A percentile compares a stretch with the other conserved stretches of the same genome.
These are phyloP conservation scores for Coemansia sp. DNA, from an alignment of 192 early-diverging fungal species.

Conservation along the genomic window DNA sequence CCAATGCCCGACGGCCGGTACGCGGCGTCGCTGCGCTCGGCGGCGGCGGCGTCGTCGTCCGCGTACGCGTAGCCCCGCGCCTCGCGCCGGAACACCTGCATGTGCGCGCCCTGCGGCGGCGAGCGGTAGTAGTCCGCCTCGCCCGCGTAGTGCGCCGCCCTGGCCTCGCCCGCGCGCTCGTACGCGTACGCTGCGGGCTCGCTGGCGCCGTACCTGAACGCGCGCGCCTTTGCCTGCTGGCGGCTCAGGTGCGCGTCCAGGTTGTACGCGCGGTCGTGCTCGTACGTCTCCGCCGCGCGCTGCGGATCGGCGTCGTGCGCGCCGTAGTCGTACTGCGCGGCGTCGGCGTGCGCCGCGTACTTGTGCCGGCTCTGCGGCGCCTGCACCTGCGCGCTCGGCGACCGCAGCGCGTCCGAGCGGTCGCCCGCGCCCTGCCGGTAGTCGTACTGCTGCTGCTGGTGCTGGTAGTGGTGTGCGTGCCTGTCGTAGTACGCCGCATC, in stretches of 20 bases:
- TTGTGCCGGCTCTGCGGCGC: constrained; percentile 21
- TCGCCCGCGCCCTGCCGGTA: constrained; percentile 16
- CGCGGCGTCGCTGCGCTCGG: constrained; percentile 7
- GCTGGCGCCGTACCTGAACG: constrained; percentile 17
- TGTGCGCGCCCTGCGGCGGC: constrained; percentile 16
- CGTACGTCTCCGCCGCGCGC: constrained; percentile 4
- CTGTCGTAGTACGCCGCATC: constrained; percentile 10
- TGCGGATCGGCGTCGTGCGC: constrained; percentile 7
- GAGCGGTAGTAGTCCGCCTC: constrained; percentile 35
- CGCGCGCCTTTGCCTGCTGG: not conserved
- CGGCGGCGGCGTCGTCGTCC: constrained; percentile 10
- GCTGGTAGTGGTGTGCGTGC: not conserved
- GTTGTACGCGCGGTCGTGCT: constrained; percentile 2
- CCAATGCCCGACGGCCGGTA: constrained; percentile 34
- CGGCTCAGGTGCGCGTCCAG: constrained; percentile 4
- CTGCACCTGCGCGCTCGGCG: constrained; percentile 21
- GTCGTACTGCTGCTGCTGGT: constrained; percentile 14
- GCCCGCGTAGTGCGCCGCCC: constrained; percentile 6
- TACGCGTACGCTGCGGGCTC: constrained; percentile 11
- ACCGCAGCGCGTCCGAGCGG: constrained; percentile 10
- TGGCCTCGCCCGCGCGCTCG: constrained; percentile 7
- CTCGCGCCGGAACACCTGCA: constrained; percentile 32
- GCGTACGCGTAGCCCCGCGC: constrained; percentile 21
- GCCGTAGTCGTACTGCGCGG: constrained; percentile 21
- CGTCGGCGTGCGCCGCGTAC: constrained; percentile 12